phyloP scores from a whole-genome alignment of 2,329 filamentous ascomycete genomes.

The Paraphoma chrysanthemicola region DNA sequence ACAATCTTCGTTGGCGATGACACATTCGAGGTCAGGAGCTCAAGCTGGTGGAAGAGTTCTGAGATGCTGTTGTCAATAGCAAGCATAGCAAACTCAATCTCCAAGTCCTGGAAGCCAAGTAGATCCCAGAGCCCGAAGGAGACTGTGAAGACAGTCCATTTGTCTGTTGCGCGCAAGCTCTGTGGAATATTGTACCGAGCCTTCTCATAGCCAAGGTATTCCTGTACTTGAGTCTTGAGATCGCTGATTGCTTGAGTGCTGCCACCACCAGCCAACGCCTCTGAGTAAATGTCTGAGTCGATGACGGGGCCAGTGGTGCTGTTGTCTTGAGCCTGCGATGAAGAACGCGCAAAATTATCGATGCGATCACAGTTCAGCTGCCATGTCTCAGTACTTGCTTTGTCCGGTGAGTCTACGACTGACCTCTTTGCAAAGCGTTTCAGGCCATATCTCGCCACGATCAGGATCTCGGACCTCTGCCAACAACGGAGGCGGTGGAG shows the following conservation, averaged over 20 bases:
- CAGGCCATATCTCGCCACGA: constrained; percentile 43
- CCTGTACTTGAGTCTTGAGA: constrained; percentile 47
- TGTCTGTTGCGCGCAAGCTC: constrained; percentile 25
- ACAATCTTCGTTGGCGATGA: constrained; percentile 34
- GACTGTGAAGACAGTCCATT: constrained; percentile 46
- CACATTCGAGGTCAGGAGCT: constrained; percentile 38
- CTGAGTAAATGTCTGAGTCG: constrained; percentile 38
- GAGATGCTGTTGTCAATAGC: constrained; percentile 43
- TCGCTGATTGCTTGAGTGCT: constrained; percentile 34
- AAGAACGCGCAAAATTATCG: constrained; percentile 47
- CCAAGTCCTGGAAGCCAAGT: constrained; percentile 39
- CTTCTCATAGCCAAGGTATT: constrained; percentile 39
- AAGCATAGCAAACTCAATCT: constrained; percentile 32
- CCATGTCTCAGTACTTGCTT: constrained; percentile 25
- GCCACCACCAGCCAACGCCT: constrained; percentile 25
- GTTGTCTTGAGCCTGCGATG: constrained; percentile 22
- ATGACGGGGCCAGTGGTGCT: constrained; percentile 37
- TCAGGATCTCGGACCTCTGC: not conserved
- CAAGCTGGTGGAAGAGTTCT: constrained; percentile 42
- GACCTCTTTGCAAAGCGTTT: constrained; percentile 47
- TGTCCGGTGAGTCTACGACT: constrained; percentile 1
- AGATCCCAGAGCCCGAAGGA: constrained; percentile 49
- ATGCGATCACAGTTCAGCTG: constrained; percentile 46
- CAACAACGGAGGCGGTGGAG: constrained; percentile 23
- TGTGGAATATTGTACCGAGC: constrained; percentile 21